Evolutionary conservation across 495 filamentous ascomycete genomes (phyloP), one percentile per base, ranked within the genome.

Genomic region (Penicillium waksmanii): DNA sequence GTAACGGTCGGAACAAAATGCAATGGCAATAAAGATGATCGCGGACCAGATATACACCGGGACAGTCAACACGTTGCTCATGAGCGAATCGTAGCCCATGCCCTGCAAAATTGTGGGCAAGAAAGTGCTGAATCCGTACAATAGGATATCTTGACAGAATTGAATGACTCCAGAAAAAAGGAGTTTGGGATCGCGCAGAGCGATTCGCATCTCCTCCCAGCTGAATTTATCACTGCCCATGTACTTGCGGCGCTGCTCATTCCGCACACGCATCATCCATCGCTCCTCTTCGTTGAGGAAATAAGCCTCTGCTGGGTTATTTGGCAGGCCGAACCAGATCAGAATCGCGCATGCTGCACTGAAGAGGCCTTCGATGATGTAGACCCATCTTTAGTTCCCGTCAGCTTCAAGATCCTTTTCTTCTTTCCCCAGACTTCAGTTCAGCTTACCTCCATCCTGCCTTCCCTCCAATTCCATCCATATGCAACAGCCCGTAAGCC

Each of bases 81-180:
- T 74, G 18, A 83, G 65, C 12, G 73, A 77, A 50, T 73, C 60
- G 56, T 83, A 84, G 0, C 80, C 82, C 60, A 87, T 75, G 11
- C 73, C 75, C 47, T 73, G 61, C 51, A 87, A 67, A 46, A 87
- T 85, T 1, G 80, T 79, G 2, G 84, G 85, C 21, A 87, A 57
- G 64, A 87, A 87, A 8, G 82, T 86, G 53, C 75, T 80, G 72
- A 85, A 85, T 34, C 84, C 84, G 53, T 85, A 84, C 7, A 86
- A 73, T 21, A 85, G 72, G 6, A 84, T 82, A 55, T 85, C 80
- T 66, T 77, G 72, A 23, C 77, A 76, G 64, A 86, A 84, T 51
- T 83, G 80, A n/a, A 75, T 77, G 19, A 74, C 63, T 23, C 72
- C 75, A 42, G 76, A 81, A 54, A 79, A 74, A 31, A 69, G 66